These are phyloP conservation scores for Leishmania arabica DNA, from an alignment of 208 protist genomes.

Conservation along the genomic window DNA sequence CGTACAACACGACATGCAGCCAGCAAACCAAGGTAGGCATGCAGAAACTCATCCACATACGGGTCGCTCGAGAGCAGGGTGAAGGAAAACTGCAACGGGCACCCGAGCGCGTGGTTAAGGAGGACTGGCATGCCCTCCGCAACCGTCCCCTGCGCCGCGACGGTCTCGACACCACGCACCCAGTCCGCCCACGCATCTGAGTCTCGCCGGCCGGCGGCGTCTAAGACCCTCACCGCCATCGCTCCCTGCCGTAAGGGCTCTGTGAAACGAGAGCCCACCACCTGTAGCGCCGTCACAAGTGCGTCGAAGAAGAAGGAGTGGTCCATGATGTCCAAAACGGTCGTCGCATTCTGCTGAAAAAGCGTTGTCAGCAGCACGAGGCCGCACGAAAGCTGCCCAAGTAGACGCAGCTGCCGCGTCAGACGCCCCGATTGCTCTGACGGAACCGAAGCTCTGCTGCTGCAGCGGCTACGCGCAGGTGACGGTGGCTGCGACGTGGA, in stretches of 20 bases:
- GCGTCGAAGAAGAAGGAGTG: constrained; percentile 64
- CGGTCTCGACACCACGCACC: constrained; percentile 12
- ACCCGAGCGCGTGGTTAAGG: neutral
- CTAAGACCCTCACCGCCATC: neutral
- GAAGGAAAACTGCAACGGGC: constrained; percentile 20
- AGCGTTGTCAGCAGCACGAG: constrained; percentile 48
- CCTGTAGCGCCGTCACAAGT: constrained; percentile 40
- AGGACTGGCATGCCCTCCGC: neutral
- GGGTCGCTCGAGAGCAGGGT: constrained; percentile 26
- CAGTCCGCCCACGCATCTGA: constrained; percentile 21
- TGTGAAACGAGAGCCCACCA: constrained; percentile 18
- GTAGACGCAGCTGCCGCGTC: constrained; percentile 21
- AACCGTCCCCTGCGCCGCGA: neutral
- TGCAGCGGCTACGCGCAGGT: neutral
- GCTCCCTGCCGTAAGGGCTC: neutral
- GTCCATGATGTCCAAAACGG: constrained; percentile 54
- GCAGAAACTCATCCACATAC: constrained; percentile 61
- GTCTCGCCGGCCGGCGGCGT: neutral
- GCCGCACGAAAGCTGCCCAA: constrained; percentile 50
- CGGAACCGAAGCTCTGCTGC: neutral
- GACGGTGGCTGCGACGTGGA: neutral
- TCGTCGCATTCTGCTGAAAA: constrained; percentile 34
- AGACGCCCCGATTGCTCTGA: neutral
- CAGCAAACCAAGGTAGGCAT: constrained; percentile 60
- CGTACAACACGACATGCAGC: constrained; percentile 35